Evolutionary conservation across 2,329 filamentous ascomycete species (phyloP).

Genomic region (Nannizziopsis barbatae): DNA sequence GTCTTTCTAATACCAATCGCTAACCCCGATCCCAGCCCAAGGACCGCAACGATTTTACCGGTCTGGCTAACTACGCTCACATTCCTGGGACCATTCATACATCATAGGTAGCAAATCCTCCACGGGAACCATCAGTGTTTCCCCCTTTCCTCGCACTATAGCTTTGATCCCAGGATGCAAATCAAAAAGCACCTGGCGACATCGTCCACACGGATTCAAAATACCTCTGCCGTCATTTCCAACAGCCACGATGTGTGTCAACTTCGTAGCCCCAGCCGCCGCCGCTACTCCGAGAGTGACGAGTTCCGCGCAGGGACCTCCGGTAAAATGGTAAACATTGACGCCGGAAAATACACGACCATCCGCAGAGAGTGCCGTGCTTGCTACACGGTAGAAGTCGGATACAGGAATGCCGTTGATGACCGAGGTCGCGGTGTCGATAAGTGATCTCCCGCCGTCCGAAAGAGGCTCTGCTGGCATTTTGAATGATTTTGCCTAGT

Average conservation of each 20-base stretch:
- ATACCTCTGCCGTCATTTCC: conserved; percentile 18
- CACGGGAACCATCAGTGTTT: conserved; percentile 4
- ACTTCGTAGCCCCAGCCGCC: conserved; percentile 15
- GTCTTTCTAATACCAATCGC: no score
- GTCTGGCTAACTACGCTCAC: conserved; percentile 1
- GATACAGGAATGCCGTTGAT: conserved; percentile 19
- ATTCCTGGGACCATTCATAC: conserved; percentile 11
- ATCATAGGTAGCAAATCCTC: conserved; percentile 11
- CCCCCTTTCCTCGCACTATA: conserved; percentile 15
- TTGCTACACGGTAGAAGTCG: conserved; percentile 20
- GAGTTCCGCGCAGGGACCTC: conserved; percentile 24
- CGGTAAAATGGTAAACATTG: conserved; percentile 23
- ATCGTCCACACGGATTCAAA: conserved; percentile 22
- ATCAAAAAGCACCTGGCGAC: conserved; percentile 22
- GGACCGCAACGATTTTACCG: no score
- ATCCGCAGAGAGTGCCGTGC: conserved; percentile 15
- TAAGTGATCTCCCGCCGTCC: conserved; percentile 13
- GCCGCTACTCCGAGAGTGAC: conserved; percentile 22
- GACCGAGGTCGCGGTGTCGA: conserved; percentile 17
- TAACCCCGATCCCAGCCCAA: no score
- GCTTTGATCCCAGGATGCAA: conserved; percentile 21
- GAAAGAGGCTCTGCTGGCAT: conserved; percentile 12
- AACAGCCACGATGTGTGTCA: conserved; percentile 22
- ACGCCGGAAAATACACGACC: conserved; percentile 21
- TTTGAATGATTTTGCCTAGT: neutral